Conservation (phyloP, 805 yeast species). For the Komagataella pseudopastoris region DNA sequence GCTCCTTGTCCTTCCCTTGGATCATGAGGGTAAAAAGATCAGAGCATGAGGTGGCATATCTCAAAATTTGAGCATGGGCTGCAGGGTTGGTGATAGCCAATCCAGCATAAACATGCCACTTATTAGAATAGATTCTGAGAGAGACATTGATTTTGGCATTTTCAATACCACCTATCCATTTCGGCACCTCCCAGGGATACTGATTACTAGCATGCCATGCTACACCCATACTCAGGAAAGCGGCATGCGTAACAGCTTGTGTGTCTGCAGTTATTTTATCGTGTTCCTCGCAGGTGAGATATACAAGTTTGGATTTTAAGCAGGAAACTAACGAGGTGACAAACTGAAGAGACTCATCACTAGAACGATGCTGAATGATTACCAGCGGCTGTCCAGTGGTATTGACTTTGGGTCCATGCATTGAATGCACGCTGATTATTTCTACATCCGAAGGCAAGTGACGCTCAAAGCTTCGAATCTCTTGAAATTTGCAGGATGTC, state of each 20-base stretch:
- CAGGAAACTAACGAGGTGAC: slow-evolving; percentile 58
- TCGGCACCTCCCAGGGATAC: slow-evolving; percentile 83
- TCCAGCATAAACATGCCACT: slow-evolving; percentile 98
- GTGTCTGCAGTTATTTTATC: slow-evolving; percentile 96
- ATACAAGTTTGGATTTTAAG: slow-evolving; percentile 64
- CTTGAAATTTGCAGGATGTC: slow-evolving; percentile 89
- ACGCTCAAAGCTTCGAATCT: slow-evolving; percentile 72
- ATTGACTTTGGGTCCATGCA: slow-evolving; percentile 89
- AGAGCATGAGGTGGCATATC: slow-evolving; percentile 75
- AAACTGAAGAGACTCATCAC: slow-evolving; percentile 37
- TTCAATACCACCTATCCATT: slow-evolving; percentile 90
- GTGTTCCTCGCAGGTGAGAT: slow-evolving; percentile 75
- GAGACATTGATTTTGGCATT: slow-evolving; percentile 93
- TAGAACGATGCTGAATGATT: slow-evolving; percentile 61
- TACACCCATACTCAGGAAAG: slow-evolving; percentile 90
- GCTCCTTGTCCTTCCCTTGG: slow-evolving; percentile 44
- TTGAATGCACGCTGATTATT: slow-evolving; percentile 77
- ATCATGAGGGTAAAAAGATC: slow-evolving; percentile 78
- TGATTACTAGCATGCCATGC: slow-evolving; percentile 81
- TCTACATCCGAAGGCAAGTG: slow-evolving; percentile 67
- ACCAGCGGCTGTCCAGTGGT: slow-evolving; percentile 91
- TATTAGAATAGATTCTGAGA: slow-evolving; percentile 78
- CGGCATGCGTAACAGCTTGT: slow-evolving; percentile 97
- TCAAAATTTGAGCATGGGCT: slow-evolving; percentile 84
- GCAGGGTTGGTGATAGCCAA: slow-evolving; percentile 91